Base-by-base conservation (phyloP, 2,329 filamentous ascomycete genomes). In the Fusarium bulbicola region DNA sequence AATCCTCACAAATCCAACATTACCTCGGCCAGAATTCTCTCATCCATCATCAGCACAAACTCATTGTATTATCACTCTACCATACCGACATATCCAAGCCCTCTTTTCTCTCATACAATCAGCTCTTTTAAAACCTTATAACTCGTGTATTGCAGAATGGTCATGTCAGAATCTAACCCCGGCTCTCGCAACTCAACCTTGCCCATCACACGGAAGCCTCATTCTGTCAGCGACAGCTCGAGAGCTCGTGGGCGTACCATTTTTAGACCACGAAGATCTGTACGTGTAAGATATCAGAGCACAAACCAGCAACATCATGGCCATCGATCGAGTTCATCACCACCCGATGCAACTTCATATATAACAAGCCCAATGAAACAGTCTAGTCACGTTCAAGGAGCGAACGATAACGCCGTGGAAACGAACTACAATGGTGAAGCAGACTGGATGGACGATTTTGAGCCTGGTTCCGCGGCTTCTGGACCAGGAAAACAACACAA, bases 91-190 rank as follows among this genome's bases (percentile, higher is more conserved):
- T 63, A 68, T 47, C 45, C 26, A 49, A 57, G 30, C 40, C 20
- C 15, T 34, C 37, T 40, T 57, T 60, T 49, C 12, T 37, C 36
- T 49, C 54, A 73, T 70, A 68, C 76, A 76, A 65, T 74, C 76
- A 78, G 63, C 45, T 58, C 69, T 60, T 72, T 71, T 65, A 65
- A 74, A 68, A 74, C 52, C 24, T 26, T 61, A 59, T 62, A 32
- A 53, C n/a, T 59, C 62, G 46, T 56, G 60, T 14, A 30, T 60
- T 53, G 11, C 64, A 76, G 42, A 50, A 82, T 83, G 81, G 72
- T 72, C 72, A 62, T 72, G 36, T 58, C 76, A 72, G 73, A 78
- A 76, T 78, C 79, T 70, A 79, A 79, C 47, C 65, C 74, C 28
- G 74, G 78, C 60, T 69, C 72, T 63, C 65, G 68, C 63, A 49